These are phyloP conservation scores for Aspergillus sp. DNA, from an alignment of 2,329 filamentous ascomycete species.

Conservation along the genomic window DNA sequence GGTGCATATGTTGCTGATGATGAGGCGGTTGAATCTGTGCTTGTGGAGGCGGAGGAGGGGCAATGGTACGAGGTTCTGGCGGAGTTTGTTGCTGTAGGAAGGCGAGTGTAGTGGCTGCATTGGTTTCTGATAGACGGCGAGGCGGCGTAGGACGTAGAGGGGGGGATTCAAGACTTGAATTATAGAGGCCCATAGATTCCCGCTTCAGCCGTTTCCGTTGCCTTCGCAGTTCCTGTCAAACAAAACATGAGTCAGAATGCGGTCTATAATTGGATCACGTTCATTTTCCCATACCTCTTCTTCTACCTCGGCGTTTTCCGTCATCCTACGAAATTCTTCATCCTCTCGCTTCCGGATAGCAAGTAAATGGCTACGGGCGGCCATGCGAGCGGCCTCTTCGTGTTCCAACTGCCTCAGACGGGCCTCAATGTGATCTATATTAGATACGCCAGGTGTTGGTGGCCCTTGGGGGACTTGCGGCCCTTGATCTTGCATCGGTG, in stretches of 20 bases:
- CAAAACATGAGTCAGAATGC: background rate
- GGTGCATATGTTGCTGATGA: slow-evolving; percentile 25
- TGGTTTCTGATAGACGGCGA: slow-evolving; percentile 41
- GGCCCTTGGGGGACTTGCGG: slow-evolving; percentile 26
- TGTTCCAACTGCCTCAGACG: slow-evolving; percentile 41
- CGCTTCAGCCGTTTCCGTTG: slow-evolving; percentile 41
- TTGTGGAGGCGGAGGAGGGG: slow-evolving; percentile 19
- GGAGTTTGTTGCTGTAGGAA: slow-evolving; percentile 45
- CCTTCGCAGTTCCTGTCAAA: slow-evolving; percentile 36
- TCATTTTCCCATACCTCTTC: slow-evolving; percentile 36
- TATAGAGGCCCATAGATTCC: slow-evolving; percentile 41
- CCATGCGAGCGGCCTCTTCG: slow-evolving; percentile 40
- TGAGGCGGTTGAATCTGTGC: slow-evolving; percentile 23
- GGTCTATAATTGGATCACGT: background rate
- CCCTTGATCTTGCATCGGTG: slow-evolving; percentile 31
- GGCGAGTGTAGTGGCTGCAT: slow-evolving; percentile 41
- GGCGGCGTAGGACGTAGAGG: slow-evolving; percentile 38
- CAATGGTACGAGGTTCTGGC: slow-evolving; percentile 34
- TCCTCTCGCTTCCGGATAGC: slow-evolving; percentile 41
- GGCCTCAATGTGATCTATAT: slow-evolving; percentile 40
- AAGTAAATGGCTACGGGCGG: slow-evolving; percentile 37
- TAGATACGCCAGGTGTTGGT: slow-evolving; percentile 24
- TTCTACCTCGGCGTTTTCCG: slow-evolving; percentile 39
- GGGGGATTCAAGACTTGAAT: slow-evolving; percentile 36
- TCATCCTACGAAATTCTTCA: slow-evolving; percentile 41